Evolutionary conservation across 805 yeast species (phyloP), one percentile per base, ranked within the genome.

Genomic region (Schwanniomyces pseudopolymorphus): DNA sequence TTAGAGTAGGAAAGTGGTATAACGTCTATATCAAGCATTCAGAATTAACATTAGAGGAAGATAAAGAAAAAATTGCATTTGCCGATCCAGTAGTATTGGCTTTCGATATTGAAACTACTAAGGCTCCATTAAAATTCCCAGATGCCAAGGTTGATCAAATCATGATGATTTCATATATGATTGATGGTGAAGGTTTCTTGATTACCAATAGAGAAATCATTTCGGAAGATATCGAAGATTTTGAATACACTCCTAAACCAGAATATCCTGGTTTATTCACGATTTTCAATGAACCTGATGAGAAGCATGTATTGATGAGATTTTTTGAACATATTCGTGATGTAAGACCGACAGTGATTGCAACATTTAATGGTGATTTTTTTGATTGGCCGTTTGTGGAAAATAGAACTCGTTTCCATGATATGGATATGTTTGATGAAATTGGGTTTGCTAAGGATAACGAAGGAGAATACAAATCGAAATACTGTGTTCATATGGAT

Each of bases 321-420:
- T 94, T 95, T 60, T 95, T 89, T 63, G 96, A 88, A 55, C 99
- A 94, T 62, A 80, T 94, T 20, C 72, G 90, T 51, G 98, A 94
- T 37, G 87, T 78, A 3, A 77, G 80, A 54, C 99, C 99, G 1
- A 92, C 98, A 0, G 96, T 94, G n/a, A 94, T 95, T 45, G 96
- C 97, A 1, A 94, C 99, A 0, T 94, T 89, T 59, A 94, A 94
- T 69, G 99, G 99, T 75, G 99, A 94, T 63, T 92, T 91, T 61
- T 94, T 94, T 69, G 99, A 94, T 74, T 94, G 99, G 98, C 99
- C 99, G 1, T 94, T 90, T 63, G 92, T 94, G 2, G 98, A 91
- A 55, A 85, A 87, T 11, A 76, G 99, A 61, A 85, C 97, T 2
- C 70, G 83, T 19, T 81, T 81, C 48, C 95, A 94, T 63, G 97